Conservation (phyloP, 129 eudicot genomes). For the Ambrosia artemisiifolia region DNA sequence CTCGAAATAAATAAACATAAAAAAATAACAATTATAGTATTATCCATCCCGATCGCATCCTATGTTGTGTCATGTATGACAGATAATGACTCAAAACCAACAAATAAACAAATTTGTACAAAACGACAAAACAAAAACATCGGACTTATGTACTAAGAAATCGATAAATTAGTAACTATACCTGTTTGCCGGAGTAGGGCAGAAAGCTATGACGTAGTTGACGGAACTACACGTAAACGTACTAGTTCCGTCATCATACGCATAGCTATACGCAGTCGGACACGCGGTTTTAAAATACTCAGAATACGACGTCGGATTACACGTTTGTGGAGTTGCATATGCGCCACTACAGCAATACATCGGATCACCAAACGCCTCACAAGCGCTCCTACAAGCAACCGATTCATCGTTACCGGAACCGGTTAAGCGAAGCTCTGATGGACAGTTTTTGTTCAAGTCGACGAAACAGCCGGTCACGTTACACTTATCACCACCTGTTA, state of each 20-base stretch:
- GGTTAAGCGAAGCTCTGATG: slow-evolving; percentile 41
- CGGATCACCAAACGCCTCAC: slow-evolving; percentile 65
- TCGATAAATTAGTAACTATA: slow-evolving; percentile 11
- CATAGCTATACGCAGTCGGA: slow-evolving; percentile 80
- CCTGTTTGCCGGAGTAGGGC: slow-evolving; percentile 46
- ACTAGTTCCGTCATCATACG: slow-evolving; percentile 75
- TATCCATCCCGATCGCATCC: too few relatives aligned
- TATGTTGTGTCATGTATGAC: background rate
- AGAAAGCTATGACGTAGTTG: slow-evolving; percentile 64
- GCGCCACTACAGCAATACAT: slow-evolving; percentile 75
- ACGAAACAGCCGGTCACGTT: slow-evolving; percentile 57
- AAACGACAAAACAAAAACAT: background rate
- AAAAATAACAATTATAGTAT: too few relatives aligned
- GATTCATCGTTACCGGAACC: slow-evolving; percentile 16
- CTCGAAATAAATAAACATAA: too few relatives aligned
- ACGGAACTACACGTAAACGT: slow-evolving; percentile 71
- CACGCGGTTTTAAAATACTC: slow-evolving; percentile 69
- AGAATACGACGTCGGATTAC: slow-evolving; percentile 67
- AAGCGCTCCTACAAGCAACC: slow-evolving; percentile 82
- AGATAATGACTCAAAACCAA: slow-evolving; percentile 17
- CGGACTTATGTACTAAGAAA: background rate
- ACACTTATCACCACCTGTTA: slow-evolving; percentile 41
- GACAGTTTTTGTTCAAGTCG: slow-evolving; percentile 63
- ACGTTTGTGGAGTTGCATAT: slow-evolving; percentile 62
- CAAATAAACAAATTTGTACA: slow-evolving; percentile 1